A percentile compares a stretch with the other conserved stretches of the same genome.
phyloP scores from a whole-genome alignment of 345 rosid species.

The Citrus sp. region DNA sequence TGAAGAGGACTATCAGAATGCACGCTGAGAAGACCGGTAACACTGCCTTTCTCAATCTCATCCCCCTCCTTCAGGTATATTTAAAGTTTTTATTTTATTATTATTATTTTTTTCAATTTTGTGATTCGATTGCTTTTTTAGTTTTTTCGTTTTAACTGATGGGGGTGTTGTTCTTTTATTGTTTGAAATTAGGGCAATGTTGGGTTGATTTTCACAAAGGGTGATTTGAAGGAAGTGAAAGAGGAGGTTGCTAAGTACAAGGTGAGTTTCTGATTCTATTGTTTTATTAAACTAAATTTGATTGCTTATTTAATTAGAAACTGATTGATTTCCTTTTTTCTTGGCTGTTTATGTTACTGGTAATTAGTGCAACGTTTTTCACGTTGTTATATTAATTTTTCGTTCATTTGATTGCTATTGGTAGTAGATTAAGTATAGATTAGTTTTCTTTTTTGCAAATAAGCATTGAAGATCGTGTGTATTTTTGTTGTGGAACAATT shows the following conservation, averaged over 20 bases:
- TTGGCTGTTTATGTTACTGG: neutral
- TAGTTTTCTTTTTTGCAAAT: too few species aligned
- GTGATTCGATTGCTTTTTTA: neutral
- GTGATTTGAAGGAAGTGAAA: conserved; percentile 95
- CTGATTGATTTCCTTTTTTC: too few species aligned
- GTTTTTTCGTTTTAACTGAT: neutral
- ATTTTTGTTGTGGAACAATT: neutral
- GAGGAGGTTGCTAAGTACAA: conserved; percentile 95
- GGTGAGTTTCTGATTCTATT: conserved; percentile 30
- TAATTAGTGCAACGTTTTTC: too few species aligned
- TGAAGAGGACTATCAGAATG: conserved; percentile 79
- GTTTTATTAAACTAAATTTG: neutral
- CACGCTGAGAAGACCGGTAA: conserved; percentile 81
- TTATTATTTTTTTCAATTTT: neutral
- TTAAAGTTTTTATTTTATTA: neutral
- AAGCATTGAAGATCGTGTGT: too few species aligned
- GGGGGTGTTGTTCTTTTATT: neutral
- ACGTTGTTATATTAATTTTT: too few species aligned
- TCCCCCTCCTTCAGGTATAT: conserved; percentile 83
- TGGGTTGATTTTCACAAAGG: conserved; percentile 93
- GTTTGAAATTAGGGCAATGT: conserved; percentile 64
- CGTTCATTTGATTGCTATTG: too few species aligned
- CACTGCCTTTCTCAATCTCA: conserved; percentile 46
- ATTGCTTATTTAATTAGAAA: neutral
- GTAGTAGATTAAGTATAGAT: too few species aligned